Conservation (phyloP, 1,284 basidiomycete species). For the Apiotrichum siamense region DNA sequence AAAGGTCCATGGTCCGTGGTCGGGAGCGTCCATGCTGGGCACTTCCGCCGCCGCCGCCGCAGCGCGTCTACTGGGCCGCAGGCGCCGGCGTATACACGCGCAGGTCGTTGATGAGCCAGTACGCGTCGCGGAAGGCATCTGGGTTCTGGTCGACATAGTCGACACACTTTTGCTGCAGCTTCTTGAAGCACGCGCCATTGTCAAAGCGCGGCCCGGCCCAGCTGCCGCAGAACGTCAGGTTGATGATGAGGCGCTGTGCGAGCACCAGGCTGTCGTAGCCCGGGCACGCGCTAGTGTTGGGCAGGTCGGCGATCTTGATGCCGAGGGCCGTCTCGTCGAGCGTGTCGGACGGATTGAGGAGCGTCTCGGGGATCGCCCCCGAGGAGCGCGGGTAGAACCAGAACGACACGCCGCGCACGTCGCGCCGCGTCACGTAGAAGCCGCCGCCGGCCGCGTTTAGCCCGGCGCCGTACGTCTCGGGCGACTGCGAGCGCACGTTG, state of each 20-base stretch:
- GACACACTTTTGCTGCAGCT: background rate
- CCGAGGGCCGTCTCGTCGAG: constrained; percentile 10
- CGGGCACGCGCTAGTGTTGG: constrained; percentile 12
- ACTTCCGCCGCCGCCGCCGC: too few species aligned
- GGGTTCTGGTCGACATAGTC: constrained; percentile 49
- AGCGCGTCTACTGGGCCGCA: too few species aligned
- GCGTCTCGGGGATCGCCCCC: background rate
- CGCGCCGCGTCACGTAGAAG: constrained; percentile 59
- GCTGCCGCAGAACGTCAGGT: constrained; percentile 44
- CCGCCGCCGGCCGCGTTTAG: constrained; percentile 59
- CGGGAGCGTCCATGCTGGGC: too few species aligned
- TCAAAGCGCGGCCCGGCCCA: constrained; percentile 24
- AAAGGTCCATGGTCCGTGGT: too few species aligned
- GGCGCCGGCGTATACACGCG: constrained; percentile 51
- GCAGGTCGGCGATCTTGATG: constrained; percentile 4
- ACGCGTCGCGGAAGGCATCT: constrained; percentile 54
- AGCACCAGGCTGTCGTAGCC: constrained; percentile 1
- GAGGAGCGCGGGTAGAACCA: constrained; percentile 12
- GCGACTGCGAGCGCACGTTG: background rate
- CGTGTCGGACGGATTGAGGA: background rate
- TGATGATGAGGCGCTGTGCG: constrained; percentile 28
- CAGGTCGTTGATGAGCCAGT: constrained; percentile 60
- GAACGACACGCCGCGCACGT: constrained; percentile 14
- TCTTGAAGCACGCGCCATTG: background rate
- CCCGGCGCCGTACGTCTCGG: constrained; percentile 20